Percentiles rank a stretch among this genome's conserved stretches.
Evolutionary conservation across 1,284 basidiomycete species (phyloP).

Genomic region (Ustilago curta): DNA sequence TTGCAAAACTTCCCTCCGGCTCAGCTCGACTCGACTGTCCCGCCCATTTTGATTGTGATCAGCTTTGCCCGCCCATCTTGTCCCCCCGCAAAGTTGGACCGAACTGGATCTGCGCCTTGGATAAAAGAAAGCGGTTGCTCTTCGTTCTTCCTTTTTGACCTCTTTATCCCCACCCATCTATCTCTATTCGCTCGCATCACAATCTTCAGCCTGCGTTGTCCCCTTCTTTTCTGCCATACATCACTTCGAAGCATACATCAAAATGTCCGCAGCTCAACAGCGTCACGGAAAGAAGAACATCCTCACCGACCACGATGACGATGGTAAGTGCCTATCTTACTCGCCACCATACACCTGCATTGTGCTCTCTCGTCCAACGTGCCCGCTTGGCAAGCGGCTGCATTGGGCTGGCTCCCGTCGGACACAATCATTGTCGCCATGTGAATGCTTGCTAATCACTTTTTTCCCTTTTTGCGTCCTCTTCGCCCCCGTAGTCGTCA

Average conservation of each 20-base stretch:
- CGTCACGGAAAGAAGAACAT: slow-evolving; percentile 63
- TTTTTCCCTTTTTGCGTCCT: not conserved
- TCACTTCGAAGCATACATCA: slow-evolving; percentile 5
- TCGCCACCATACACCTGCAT: too few species aligned
- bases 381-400: too few species aligned
- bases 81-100: slow-evolving; percentile 8
- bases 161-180: not conserved
- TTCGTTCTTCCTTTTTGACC: slow-evolving; percentile 6
- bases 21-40: not conserved
- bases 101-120: not conserved
- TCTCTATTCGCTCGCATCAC: not conserved
- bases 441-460: not conserved
- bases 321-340: slow-evolving; percentile 52
- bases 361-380: too few species aligned
- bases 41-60: too few species aligned
- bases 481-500: slow-evolving; percentile 75
- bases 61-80: too few species aligned
- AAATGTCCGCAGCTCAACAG: slow-evolving; percentile 42
- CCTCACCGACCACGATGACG: slow-evolving; percentile 67
- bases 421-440: not conserved
- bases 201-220: too few species aligned
- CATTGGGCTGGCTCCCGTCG: too few species aligned
- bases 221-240: not conserved
- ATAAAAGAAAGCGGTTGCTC: not conserved
- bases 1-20: not conserved